These are phyloP conservation scores for Periconia macrospinosa DNA, from an alignment of 2,329 filamentous ascomycete genomes.

Conservation along the genomic window DNA sequence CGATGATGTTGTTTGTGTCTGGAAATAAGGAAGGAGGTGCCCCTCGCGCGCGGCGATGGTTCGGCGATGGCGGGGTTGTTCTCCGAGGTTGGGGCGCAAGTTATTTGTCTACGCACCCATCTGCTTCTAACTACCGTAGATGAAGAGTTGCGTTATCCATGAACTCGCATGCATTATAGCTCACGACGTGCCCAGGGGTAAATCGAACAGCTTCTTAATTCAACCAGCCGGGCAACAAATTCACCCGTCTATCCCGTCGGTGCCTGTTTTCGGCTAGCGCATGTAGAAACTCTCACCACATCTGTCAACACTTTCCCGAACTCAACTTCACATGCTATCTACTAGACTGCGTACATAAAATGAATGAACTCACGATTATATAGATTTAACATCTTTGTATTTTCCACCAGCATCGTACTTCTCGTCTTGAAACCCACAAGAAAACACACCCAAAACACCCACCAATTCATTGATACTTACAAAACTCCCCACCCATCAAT, in stretches of 20 bases:
- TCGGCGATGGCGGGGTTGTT: conserved; percentile 21
- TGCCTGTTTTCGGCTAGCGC: background rate
- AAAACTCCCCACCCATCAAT: no score
- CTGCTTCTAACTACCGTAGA: no score
- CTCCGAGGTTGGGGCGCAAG: conserved; percentile 9
- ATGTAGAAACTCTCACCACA: background rate
- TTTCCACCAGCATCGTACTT: background rate
- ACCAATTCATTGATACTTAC: no score
- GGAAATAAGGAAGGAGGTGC: conserved; percentile 15
- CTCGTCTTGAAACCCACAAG: no score
- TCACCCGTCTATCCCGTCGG: background rate
- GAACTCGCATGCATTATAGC: no score
- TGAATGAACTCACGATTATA: background rate
- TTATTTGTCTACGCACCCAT: no score
- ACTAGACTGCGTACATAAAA: background rate
- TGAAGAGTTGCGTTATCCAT: no score
- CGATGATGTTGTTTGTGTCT: background rate
- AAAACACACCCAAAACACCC: no score
- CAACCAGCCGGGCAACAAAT: background rate
- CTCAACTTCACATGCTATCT: background rate
- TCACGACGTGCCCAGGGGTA: no score
- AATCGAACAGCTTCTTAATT: no score
- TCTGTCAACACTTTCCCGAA: background rate
- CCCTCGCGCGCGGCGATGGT: conserved; percentile 28
- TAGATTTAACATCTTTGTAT: background rate